Evolutionary conservation across 2,329 filamentous ascomycete genomes (phyloP).

Genomic region (Colletotrichum eleusines): DNA sequence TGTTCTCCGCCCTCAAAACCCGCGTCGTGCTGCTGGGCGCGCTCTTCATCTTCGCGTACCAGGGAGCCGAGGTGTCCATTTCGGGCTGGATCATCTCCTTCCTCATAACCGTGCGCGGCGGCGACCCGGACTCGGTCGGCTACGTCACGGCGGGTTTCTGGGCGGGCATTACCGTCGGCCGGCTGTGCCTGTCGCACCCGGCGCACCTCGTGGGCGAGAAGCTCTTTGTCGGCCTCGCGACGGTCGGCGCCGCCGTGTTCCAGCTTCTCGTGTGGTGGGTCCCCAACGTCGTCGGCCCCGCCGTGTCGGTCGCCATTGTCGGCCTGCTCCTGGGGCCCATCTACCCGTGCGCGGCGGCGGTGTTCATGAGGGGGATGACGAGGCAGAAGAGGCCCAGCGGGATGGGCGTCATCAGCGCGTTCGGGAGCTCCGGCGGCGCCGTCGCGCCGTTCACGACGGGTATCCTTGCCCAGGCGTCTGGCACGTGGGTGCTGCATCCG

Average conservation of each 20-base stretch:
- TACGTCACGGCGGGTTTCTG: conserved; percentile 82
- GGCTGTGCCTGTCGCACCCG: conserved; percentile 76
- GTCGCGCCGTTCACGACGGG: conserved; percentile 76
- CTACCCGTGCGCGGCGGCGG: conserved; percentile 78
- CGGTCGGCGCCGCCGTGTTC: conserved; percentile 72
- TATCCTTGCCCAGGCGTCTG: conserved; percentile 70
- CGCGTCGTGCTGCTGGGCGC: conserved; percentile 78
- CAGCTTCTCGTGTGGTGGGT: conserved; percentile 84
- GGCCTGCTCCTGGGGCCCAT: conserved; percentile 83
- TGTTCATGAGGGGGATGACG: conserved; percentile 72
- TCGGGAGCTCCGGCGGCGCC: conserved; percentile 77
- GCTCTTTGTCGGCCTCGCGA: conserved; percentile 73
- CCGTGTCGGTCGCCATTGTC: conserved; percentile 75
- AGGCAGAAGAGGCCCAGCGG: conserved; percentile 71
- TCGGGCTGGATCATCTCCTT: conserved; percentile 91
- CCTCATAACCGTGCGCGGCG: conserved; percentile 78
- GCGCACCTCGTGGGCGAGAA: conserved; percentile 79
- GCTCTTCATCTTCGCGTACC: conserved; percentile 87
- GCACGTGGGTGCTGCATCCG: conserved; percentile 74
- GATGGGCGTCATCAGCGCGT: conserved; percentile 76
- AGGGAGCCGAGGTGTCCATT: conserved; percentile 86
- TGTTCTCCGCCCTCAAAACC: conserved; percentile 63
- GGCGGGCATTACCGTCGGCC: conserved; percentile 81
- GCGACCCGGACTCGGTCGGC: conserved; percentile 77
- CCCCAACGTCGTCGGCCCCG: conserved; percentile 79